These are phyloP conservation scores for Daldinia bambusicola DNA, from an alignment of 495 filamentous ascomycete genomes.

Conservation along the genomic window DNA sequence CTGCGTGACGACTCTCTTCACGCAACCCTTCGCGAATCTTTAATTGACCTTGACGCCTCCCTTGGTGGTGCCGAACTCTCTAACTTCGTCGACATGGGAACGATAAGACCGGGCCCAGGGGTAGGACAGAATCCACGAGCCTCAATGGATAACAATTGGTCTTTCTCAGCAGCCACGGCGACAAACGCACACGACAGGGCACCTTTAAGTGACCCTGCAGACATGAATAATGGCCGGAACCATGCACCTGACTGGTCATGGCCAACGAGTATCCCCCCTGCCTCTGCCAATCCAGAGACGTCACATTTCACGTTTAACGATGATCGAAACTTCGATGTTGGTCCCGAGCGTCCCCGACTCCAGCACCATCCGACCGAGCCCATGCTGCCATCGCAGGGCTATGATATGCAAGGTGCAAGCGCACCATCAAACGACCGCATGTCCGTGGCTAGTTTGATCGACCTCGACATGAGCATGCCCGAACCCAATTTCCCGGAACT, in stretches of 20 bases:
- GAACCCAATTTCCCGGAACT: constrained; percentile 50
- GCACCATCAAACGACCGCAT: constrained; percentile 50
- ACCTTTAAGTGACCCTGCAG: constrained; percentile 61
- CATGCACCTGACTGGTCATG: constrained; percentile 72
- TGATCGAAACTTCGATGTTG: constrained; percentile 43
- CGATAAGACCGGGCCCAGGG: constrained; percentile 60
- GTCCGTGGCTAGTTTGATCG: constrained; percentile 59
- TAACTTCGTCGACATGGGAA: constrained; percentile 67
- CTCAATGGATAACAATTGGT: constrained; percentile 57
- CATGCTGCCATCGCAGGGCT: constrained; percentile 55
- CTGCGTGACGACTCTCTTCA: constrained; percentile 63
- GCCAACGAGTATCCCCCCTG: constrained; percentile 60
- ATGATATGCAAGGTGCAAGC: constrained; percentile 39
- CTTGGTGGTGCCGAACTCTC: constrained; percentile 60
- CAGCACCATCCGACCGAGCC: constrained; percentile 64
- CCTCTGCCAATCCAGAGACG: constrained; percentile 62
- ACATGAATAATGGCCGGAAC: constrained; percentile 57
- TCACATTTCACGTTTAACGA: constrained; percentile 60
- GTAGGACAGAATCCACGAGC: constrained; percentile 47
- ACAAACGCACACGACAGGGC: constrained; percentile 57
- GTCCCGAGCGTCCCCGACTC: constrained; percentile 56
- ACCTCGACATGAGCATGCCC: constrained; percentile 62
- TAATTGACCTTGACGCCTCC: constrained; percentile 67
- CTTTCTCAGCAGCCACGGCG: constrained; percentile 51
- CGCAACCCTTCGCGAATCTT: constrained; percentile 61